These are phyloP conservation scores for Mikania micrantha DNA, from an alignment of 129 eudicot species.

Conservation along the genomic window DNA sequence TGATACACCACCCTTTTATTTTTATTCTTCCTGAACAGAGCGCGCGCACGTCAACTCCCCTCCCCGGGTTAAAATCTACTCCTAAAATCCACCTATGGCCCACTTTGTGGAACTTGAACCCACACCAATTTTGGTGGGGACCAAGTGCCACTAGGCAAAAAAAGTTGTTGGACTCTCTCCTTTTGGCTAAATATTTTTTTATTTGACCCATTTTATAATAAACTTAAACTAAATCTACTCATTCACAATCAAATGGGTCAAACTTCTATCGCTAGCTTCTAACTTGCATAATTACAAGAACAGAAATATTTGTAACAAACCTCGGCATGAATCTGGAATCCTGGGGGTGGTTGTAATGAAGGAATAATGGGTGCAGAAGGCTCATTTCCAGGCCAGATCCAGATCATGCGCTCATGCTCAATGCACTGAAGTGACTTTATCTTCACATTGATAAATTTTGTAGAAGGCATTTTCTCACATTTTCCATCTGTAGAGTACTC, in stretches of 20 bases:
- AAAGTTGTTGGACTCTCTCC: too few species aligned
- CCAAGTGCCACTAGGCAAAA: too few species aligned
- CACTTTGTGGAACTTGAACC: too few species aligned
- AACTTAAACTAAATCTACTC: background rate
- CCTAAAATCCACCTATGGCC: too few species aligned
- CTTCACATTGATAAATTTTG: constrained; percentile 59
- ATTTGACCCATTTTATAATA: background rate
- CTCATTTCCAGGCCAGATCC: constrained; percentile 92
- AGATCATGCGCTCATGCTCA: constrained; percentile 83
- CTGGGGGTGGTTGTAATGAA: constrained; percentile 69
- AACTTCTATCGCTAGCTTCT: background rate
- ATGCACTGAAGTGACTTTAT: constrained; percentile 67
- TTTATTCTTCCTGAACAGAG: too few species aligned
- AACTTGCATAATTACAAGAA: background rate
- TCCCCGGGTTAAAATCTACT: too few species aligned
- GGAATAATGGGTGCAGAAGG: constrained; percentile 66
- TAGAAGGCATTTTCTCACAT: constrained; percentile 96
- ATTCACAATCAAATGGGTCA: background rate
- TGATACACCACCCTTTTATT: too few species aligned
- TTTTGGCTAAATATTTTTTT: background rate
- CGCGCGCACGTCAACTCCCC: too few species aligned
- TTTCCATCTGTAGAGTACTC: constrained; percentile 85
- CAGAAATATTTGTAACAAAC: constrained; percentile 19
- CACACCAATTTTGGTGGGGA: too few species aligned
- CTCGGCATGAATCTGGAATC: constrained; percentile 88